Evolutionary conservation across 495 filamentous ascomycete species (phyloP).

Genomic region (Annulohypoxylon nitens): DNA sequence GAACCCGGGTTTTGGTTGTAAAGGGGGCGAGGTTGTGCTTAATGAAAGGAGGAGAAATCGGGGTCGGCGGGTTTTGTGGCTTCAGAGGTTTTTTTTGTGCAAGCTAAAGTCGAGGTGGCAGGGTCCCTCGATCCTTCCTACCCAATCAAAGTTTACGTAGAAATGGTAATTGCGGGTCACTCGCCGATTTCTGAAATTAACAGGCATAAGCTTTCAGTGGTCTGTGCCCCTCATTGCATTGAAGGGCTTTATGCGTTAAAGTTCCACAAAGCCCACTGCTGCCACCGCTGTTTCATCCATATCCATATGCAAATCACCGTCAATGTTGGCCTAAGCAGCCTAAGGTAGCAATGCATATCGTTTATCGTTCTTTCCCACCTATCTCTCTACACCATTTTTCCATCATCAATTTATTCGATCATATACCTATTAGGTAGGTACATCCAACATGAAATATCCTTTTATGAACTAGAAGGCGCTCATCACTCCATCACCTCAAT

Average conservation of each 20-base stretch:
- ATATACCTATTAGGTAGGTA: conserved; percentile 5
- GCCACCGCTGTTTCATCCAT: conserved; percentile 13
- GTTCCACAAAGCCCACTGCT: conserved; percentile 11
- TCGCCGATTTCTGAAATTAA: conserved; percentile 19
- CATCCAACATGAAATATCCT: conserved; percentile 6
- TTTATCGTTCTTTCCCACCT: conserved; percentile 9
- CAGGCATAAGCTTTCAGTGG: conserved; percentile 45
- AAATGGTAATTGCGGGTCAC: background rate
- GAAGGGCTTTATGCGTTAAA: conserved; percentile 50
- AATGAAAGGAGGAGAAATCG: conserved; percentile 52
- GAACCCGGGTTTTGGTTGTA: conserved; percentile 51
- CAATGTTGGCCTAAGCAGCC: conserved; percentile 10
- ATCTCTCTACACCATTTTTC: conserved; percentile 13
- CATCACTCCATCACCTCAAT: background rate
- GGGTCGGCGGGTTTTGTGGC: conserved; percentile 44
- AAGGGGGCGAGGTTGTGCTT: conserved; percentile 55
- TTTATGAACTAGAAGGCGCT: background rate
- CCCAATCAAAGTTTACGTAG: conserved; percentile 12
- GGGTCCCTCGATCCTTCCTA: conserved; percentile 11
- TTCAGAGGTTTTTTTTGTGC: conserved; percentile 42
- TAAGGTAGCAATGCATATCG: conserved; percentile 25
- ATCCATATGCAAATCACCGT: conserved; percentile 32
- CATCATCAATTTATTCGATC: background rate
- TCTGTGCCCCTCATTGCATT: conserved; percentile 52
- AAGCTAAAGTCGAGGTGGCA: conserved; percentile 21